These are phyloP conservation scores for Apostasia ramifera DNA, from an alignment of 106 monocot species.

Conservation along the genomic window DNA sequence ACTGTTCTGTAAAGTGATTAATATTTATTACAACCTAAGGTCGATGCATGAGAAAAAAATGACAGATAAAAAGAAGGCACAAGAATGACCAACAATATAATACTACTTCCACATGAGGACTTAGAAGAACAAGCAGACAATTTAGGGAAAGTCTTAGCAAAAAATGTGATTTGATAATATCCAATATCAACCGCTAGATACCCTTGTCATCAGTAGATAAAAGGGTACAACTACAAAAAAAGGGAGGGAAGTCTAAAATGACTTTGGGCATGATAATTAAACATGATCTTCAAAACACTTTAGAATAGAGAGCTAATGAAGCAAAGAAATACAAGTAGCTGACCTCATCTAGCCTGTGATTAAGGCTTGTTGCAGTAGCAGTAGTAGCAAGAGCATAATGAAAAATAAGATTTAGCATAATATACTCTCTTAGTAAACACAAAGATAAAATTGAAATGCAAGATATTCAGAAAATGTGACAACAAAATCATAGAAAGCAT, in stretches of 20 bases:
- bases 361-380: too few relatives aligned
- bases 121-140: background rate
- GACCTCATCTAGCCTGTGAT: too few relatives aligned
- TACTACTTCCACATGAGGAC: background rate
- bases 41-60: background rate
- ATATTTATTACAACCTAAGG: background rate
- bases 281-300: too few relatives aligned
- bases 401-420: background rate
- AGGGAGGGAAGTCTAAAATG: background rate
- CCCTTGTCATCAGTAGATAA: too few relatives aligned
- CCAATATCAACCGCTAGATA: background rate
- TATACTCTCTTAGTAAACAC: background rate
- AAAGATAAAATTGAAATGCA: background rate
- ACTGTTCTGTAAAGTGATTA: background rate
- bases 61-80: background rate
- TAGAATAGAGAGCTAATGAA: too few relatives aligned
- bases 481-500: background rate
- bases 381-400: too few relatives aligned
- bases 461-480: background rate
- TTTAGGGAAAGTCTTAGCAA: background rate
- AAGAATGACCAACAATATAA: background rate
- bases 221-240: background rate
- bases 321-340: too few relatives aligned
- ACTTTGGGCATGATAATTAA: too few relatives aligned
- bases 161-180: background rate